Percentiles rank a stretch among this genome's conserved stretches.
Conservation (phyloP, 345 rosid species). For the Eucalyptus erythrocorys region DNA sequence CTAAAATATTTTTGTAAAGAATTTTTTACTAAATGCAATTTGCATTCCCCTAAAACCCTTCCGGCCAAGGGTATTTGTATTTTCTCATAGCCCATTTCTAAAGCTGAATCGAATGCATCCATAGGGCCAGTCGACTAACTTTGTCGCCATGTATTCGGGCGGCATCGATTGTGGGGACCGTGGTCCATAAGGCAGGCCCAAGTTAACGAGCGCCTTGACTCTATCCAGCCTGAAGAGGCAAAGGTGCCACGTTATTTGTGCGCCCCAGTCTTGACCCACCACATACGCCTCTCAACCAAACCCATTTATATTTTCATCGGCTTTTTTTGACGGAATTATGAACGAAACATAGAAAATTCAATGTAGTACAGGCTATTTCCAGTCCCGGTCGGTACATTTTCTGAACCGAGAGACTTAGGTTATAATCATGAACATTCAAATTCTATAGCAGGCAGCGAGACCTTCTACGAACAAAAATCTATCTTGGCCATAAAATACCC, state of each 20-base stretch:
- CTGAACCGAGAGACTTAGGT: background rate
- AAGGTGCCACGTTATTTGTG: background rate
- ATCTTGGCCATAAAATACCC: background rate
- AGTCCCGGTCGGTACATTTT: background rate
- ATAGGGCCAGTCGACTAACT: background rate
- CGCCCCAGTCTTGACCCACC: constrained; percentile 4
- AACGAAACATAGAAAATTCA: background rate
- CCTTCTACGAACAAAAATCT: background rate
- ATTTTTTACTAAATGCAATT: too few species aligned
- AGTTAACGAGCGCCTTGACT: constrained; percentile 8
- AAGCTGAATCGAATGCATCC: too few species aligned
- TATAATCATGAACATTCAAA: background rate
- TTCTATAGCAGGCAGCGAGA: background rate
- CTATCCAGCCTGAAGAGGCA: constrained; percentile 19
- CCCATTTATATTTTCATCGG: background rate
- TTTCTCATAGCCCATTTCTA: too few species aligned
- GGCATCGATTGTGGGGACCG: constrained; percentile 4
- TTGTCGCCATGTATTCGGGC: background rate
- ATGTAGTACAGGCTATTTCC: background rate
- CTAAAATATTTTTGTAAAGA: too few species aligned
- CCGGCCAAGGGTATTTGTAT: too few species aligned
- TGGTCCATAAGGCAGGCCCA: constrained; percentile 3
- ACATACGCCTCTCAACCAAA: constrained; percentile 1
- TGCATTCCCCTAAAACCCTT: too few species aligned
- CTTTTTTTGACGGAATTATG: background rate